Conservation (phyloP, 2,329 filamentous ascomycete genomes). For the Huntiella moniliformis region DNA sequence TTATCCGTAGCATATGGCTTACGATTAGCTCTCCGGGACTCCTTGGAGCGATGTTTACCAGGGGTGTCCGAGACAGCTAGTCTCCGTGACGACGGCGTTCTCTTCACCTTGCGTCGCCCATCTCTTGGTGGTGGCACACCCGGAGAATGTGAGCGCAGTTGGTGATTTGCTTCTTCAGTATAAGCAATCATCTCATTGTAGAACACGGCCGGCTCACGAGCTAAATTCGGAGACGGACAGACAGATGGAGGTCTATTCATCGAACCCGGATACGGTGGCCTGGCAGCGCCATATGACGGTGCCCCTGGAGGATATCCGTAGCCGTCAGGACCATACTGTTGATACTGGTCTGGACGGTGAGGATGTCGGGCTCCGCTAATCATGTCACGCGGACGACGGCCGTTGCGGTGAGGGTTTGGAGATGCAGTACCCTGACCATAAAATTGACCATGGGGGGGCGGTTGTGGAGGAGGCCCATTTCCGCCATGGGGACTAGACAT, state of each 20-base stretch:
- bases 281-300: not conserved
- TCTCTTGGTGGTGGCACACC: not conserved
- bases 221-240: not conserved
- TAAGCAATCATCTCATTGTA: constrained; percentile 5
- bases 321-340: not conserved
- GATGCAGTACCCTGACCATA: too few relatives aligned
- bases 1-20: too few relatives aligned
- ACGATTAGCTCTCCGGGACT: too few relatives aligned
- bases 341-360: not conserved
- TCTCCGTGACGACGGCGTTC: not conserved
- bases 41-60: not conserved
- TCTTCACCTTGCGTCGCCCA: not conserved
- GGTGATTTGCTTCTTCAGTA: not conserved
- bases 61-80: not conserved
- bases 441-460: too few relatives aligned
- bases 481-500: too few relatives aligned
- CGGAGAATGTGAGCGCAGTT: not conserved
- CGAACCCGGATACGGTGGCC: not conserved
- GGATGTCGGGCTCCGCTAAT: too few relatives aligned
- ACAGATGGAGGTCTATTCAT: not conserved
- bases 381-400: too few relatives aligned
- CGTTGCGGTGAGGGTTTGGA: too few relatives aligned
- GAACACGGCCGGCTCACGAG: constrained; percentile 2
- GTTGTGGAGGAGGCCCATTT: too few relatives aligned
- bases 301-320: not conserved